A percentile compares a stretch with the other conserved stretches of the same genome.
Evolutionary conservation across 2,329 filamentous ascomycete genomes (phyloP).

Genomic region (Fusarium buharicum): DNA sequence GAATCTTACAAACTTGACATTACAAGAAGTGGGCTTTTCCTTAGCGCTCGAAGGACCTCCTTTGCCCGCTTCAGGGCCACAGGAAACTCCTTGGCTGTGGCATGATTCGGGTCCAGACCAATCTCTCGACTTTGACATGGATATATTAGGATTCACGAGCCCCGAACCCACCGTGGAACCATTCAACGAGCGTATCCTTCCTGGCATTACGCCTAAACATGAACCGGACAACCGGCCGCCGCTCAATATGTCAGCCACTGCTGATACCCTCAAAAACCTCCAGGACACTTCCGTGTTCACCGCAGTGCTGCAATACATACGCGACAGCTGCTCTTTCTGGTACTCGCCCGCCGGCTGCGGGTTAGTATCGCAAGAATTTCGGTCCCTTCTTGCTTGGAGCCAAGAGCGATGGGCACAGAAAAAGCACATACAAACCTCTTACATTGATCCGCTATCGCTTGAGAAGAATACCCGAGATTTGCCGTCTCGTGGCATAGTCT

Average conservation of each 20-base stretch:
- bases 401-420: neutral
- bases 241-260: rapidly evolving
- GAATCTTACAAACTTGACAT: neutral
- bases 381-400: neutral
- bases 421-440: neutral
- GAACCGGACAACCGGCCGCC: rapidly evolving
- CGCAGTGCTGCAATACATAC: neutral
- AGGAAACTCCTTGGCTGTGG: rapidly evolving
- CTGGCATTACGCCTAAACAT: neutral
- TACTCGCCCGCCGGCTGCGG: conserved; percentile 1
- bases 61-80: rapidly evolving
- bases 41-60: rapidly evolving
- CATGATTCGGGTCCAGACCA: neutral
- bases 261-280: rapidly evolving
- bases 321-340: neutral
- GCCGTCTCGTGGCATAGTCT: conserved; percentile 8
- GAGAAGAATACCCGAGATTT: neutral
- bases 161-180: rapidly evolving
- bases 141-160: rapidly evolving
- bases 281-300: neutral
- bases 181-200: rapidly evolving
- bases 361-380: neutral
- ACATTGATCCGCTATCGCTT: rapidly evolving
- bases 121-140: rapidly evolving
- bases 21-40: rapidly evolving